These are phyloP conservation scores for Tetrapisispora fleetii DNA, from an alignment of 805 yeast species.

Conservation along the genomic window DNA sequence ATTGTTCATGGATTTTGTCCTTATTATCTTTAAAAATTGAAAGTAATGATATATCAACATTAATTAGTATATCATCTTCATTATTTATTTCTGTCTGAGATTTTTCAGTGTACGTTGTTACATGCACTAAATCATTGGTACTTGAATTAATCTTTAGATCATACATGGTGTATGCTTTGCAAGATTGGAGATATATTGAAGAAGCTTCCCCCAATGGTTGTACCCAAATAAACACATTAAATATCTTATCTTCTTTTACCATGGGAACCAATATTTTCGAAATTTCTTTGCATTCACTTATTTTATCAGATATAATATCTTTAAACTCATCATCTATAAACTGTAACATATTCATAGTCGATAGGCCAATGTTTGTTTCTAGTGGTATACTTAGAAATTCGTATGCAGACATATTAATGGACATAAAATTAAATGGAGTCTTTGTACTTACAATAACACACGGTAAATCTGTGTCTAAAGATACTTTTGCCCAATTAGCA, in stretches of 20 bases:
- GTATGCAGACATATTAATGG: background rate
- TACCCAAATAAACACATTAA: background rate
- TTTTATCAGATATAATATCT: background rate
- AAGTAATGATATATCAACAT: constrained; percentile 42
- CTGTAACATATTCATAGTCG: background rate
- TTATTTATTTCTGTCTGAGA: constrained; percentile 15
- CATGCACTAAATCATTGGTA: background rate
- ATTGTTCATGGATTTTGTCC: constrained; percentile 21
- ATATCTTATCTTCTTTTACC: background rate
- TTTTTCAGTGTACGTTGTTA: constrained; percentile 4
- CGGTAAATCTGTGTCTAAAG: background rate
- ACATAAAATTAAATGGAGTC: constrained; percentile 1
- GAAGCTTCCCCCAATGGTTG: background rate
- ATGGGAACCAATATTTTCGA: background rate
- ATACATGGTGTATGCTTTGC: background rate
- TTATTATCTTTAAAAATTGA: constrained; percentile 42
- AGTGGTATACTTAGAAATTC: background rate
- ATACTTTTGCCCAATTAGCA: background rate
- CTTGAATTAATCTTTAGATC: background rate
- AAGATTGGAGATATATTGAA: background rate
- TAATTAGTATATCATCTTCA: constrained; percentile 5
- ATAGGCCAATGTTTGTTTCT: background rate
- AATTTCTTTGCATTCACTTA: background rate
- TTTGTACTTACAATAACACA: background rate
- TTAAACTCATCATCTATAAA: background rate